A percentile compares a stretch with the other conserved stretches of the same genome.
phyloP scores from a whole-genome alignment of 768 basidiomycete genomes.

The Russula sp. region DNA sequence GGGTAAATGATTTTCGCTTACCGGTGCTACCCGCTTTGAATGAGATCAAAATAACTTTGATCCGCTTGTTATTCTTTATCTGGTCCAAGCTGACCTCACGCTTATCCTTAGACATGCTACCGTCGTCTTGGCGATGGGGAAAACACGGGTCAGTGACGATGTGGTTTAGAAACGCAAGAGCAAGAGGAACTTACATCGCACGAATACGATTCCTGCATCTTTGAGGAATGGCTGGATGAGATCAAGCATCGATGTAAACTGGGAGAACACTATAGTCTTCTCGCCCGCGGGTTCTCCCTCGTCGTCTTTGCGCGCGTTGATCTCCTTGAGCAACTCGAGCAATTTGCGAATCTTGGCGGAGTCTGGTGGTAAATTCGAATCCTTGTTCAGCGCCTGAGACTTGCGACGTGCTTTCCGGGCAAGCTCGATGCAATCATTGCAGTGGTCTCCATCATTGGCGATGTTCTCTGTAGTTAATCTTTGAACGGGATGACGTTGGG shows the following conservation, averaged over 20 bases:
- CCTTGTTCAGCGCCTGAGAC: slow-evolving; percentile 32
- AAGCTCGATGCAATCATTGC: slow-evolving; percentile 56
- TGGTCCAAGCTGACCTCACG: slow-evolving; percentile 71
- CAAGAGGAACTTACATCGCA: slow-evolving; percentile 74
- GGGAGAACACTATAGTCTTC: slow-evolving; percentile 96
- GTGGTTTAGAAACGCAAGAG: slow-evolving; percentile 2
- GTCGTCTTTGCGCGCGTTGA: slow-evolving; percentile 54
- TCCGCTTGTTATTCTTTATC: slow-evolving; percentile 59
- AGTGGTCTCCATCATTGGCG: slow-evolving; percentile 49
- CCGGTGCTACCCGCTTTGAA: slow-evolving; percentile 97
- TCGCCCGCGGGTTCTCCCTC: slow-evolving; percentile 43
- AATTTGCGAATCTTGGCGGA: slow-evolving; percentile 89
- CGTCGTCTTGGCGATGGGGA: slow-evolving; percentile 64
- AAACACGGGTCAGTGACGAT: slow-evolving; percentile 3
- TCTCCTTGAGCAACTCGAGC: slow-evolving; percentile 63
- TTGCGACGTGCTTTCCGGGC: slow-evolving; percentile 48
- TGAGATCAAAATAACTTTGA: slow-evolving; percentile 84
- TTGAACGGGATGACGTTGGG: slow-evolving; percentile 14
- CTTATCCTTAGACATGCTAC: slow-evolving; percentile 73
- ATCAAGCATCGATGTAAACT: slow-evolving; percentile 86
- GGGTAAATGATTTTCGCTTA: slow-evolving; percentile 33
- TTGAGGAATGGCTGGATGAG: slow-evolving; percentile 82
- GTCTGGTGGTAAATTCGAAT: slow-evolving; percentile 53
- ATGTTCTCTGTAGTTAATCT: slow-evolving; percentile 43
- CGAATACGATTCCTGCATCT: slow-evolving; percentile 63